Evolutionary conservation across 306 rosid genomes (phyloP).

Genomic region (Abrus pulchellus): DNA sequence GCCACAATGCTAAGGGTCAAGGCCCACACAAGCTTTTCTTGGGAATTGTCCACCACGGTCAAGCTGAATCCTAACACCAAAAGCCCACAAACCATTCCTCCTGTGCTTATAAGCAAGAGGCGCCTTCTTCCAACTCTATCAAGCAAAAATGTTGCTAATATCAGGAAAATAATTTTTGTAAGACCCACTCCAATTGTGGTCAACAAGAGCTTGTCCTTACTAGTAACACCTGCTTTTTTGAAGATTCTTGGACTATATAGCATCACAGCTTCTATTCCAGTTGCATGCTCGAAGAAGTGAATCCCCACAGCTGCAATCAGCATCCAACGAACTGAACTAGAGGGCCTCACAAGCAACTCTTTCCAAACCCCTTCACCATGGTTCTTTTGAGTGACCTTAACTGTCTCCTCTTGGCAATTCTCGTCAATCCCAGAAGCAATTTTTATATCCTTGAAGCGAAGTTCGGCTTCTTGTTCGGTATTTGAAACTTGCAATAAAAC

Average conservation of each 20-base stretch:
- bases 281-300: constrained; percentile 75
- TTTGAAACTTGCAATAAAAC: constrained; percentile 53
- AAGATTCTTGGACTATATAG: constrained; percentile 81
- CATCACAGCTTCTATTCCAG: constrained; percentile 83
- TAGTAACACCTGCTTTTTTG: constrained; percentile 68
- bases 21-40: constrained; percentile 59
- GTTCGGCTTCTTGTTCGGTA: constrained; percentile 64
- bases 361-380: constrained; percentile 68
- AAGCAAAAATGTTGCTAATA: constrained; percentile 57
- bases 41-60: constrained; percentile 59
- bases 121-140: constrained; percentile 71
- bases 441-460: constrained; percentile 67
- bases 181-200: constrained; percentile 76
- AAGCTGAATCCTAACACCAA: constrained; percentile 58
- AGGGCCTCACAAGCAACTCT: constrained; percentile 61
- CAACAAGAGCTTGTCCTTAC: constrained; percentile 65
- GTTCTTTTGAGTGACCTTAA: not conserved
- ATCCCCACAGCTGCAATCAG: constrained; percentile 69
- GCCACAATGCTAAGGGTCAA: constrained; percentile 58
- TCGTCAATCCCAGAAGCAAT: constrained; percentile 63
- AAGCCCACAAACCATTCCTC: constrained; percentile 61
- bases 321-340: constrained; percentile 70
- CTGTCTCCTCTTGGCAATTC: constrained; percentile 38
- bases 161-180: constrained; percentile 56
- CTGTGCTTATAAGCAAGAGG: constrained; percentile 58